phyloP scores from a whole-genome alignment of 2,329 filamentous ascomycete genomes.

The Penicillium frequentans region DNA sequence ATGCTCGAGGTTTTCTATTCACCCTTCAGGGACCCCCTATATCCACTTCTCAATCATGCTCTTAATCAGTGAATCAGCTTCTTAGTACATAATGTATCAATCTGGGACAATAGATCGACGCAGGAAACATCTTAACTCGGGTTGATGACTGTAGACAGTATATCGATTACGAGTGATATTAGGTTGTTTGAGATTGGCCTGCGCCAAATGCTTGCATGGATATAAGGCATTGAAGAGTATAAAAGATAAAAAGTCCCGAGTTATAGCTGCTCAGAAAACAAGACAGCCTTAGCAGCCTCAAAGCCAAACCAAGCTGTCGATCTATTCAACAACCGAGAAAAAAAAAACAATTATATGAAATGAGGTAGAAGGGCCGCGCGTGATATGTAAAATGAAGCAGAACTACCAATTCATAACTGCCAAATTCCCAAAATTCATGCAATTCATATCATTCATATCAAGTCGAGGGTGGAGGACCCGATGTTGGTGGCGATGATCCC shows the following conservation, averaged over 20 bases:
- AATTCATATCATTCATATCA: neutral
- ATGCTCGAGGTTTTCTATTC: too few species aligned
- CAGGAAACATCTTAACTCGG: neutral
- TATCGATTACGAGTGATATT: neutral
- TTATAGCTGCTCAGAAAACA: neutral
- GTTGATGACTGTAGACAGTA: neutral
- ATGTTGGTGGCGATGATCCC: conserved; percentile 18
- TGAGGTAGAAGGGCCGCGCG: neutral
- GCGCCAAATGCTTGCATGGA: neutral
- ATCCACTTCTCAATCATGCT: too few species aligned
- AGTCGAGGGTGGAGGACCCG: neutral
- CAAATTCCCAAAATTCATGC: neutral
- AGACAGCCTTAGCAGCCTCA: neutral
- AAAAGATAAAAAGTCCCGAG: neutral
- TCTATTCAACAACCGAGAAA: neutral
- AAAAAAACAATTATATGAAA: neutral
- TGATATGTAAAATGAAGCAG: neutral
- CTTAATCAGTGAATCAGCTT: too few species aligned
- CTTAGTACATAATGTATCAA: too few species aligned
- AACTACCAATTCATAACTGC: neutral
- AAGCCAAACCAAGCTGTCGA: neutral
- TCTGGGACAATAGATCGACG: neutral
- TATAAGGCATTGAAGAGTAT: neutral
- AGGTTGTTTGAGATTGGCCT: neutral
- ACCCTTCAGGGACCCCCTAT: too few species aligned